Evolutionary conservation across 768 basidiomycete species (phyloP), one percentile per base, ranked within the genome.

Genomic region (Mycena filopes): DNA sequence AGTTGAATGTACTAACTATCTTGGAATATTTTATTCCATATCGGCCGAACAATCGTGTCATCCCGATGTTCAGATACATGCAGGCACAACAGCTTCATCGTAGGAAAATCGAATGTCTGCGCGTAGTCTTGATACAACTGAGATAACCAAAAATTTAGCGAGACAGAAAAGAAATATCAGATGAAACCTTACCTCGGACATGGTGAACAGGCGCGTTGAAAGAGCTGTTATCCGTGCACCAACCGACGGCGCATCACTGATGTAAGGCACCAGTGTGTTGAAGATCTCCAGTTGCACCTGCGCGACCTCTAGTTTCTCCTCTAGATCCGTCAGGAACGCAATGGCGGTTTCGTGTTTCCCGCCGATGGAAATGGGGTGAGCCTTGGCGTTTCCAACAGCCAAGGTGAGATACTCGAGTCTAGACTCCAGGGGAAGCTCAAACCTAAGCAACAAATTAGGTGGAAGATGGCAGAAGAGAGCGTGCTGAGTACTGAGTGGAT

Each of bases 251-350:
- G 86, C 85, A 63, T 91, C 87, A 64, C 84, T 80, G 29, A 86
- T 78, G 65, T 88, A 89, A 20, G 89, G 87, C 9, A 82, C 74
- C 18, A 95, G 82, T 13, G 82, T 80, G 68, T 92, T 86, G 72
- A 89, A 93, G 49, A 98, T 86, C 76, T 98, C 97, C n/a, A 96
- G 80, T 74, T 99, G 98, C 11, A 99, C 95, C 78, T 97, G 93
- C 8, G 96, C 94, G 26, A 99, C 98, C 46, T 99, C 98, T 15
- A 98, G 86, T 74, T 96, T 95, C 77, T 99, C 98, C 80, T 98
- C 96, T 21, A 98, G 82, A 70, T 94, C 92, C 0, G 92, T 94
- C n/a, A 97, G 85, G 82, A 99, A 98, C 53, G 94, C 91, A 53
- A 98, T 94, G n/a, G 94, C 94, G 31, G 90, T 91, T 75, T 96